Evolutionary conservation across 208 protist genomes (phyloP).

Genomic region (Trypanosoma congolense): DNA sequence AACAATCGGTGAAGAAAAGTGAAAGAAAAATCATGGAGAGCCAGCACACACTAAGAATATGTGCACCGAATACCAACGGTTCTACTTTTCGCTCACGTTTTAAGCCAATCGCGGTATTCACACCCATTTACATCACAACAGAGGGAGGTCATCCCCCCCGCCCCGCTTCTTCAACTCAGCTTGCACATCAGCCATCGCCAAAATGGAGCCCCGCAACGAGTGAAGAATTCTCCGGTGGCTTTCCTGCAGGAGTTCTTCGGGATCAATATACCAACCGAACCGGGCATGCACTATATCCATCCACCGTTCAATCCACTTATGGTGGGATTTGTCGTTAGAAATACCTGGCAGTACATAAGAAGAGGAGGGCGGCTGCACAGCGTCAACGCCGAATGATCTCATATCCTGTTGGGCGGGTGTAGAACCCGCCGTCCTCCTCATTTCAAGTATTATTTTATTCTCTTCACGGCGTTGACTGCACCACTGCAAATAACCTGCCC

Average conservation of each 20-base stretch:
- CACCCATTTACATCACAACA: background rate
- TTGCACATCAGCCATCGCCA: conserved; percentile 59
- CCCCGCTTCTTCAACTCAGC: conserved; percentile 42
- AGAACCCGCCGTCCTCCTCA: too few species aligned
- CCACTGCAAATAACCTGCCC: conserved; percentile 33
- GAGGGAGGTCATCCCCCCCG: conserved; percentile 3
- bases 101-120: background rate
- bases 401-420: background rate
- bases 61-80: background rate
- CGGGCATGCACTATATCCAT: conserved; percentile 28
- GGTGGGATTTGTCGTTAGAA: background rate
- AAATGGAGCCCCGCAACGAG: conserved; percentile 53
- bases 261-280: conserved; percentile 79
- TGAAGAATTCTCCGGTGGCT: conserved; percentile 67
- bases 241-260: conserved; percentile 63
- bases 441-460: conserved; percentile 1
- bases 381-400: background rate
- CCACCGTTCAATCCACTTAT: conserved; percentile 11
- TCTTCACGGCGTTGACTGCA: conserved; percentile 35
- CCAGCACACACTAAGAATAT: background rate
- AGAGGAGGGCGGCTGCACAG: background rate
- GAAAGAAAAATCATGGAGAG: background rate
- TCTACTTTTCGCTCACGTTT: too few species aligned
- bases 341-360: background rate
- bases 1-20: background rate